Evolutionary conservation across 345 rosid species (phyloP).

Genomic region (Eucalyptus erythrocorys): DNA sequence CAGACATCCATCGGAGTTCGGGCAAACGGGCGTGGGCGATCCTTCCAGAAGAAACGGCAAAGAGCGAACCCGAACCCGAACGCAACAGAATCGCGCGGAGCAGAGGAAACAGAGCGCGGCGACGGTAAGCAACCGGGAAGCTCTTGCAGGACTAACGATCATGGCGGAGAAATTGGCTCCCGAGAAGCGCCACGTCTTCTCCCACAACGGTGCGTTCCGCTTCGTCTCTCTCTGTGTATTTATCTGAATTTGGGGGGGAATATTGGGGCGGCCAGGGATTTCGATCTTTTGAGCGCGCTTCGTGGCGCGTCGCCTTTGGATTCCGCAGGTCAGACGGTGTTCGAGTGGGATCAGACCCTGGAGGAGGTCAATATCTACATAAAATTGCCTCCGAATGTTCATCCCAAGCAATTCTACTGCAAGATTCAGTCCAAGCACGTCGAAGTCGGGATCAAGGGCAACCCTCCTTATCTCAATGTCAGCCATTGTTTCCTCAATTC

Average conservation of each 20-base stretch:
- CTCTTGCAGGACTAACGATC: neutral
- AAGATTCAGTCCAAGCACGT: conserved; percentile 76
- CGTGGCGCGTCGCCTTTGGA: neutral
- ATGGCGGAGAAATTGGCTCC: conserved; percentile 66
- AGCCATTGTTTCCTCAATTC: neutral
- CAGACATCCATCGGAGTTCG: fast-evolving
- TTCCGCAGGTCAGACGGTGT: conserved; percentile 53
- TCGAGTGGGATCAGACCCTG: conserved; percentile 94
- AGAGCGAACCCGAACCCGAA: neutral
- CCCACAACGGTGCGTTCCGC: conserved; percentile 22
- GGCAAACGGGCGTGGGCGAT: neutral
- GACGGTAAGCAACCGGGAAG: neutral
- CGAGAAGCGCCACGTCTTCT: conserved; percentile 44
- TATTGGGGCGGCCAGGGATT: neutral
- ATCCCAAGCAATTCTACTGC: conserved; percentile 66
- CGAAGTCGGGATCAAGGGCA: conserved; percentile 93
- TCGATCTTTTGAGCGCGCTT: neutral
- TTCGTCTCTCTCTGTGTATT: neutral
- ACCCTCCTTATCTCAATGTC: conserved; percentile 88
- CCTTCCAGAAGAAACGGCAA: neutral
- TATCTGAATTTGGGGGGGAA: neutral
- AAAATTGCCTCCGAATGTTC: conserved; percentile 55
- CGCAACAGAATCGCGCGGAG: neutral
- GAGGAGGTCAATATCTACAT: conserved; percentile 84
- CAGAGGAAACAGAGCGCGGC: neutral